Base-by-base conservation (phyloP, 208 protist genomes). In the Blechomonas ayalai region DNA sequence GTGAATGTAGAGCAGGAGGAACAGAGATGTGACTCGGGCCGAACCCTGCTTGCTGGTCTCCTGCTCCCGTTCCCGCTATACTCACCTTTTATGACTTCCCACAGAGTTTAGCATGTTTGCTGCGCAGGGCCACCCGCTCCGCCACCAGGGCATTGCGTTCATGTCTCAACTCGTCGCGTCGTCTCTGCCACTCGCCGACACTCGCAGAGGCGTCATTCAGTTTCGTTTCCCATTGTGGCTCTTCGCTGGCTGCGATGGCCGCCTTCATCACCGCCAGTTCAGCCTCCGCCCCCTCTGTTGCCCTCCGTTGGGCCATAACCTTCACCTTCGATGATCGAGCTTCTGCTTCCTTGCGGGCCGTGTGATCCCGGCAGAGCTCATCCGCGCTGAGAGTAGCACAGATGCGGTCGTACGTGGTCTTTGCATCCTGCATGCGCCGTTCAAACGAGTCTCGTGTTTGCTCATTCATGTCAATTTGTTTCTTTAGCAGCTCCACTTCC, bases 261-360 rank as follows among this genome's bases (percentile, higher is more conserved):
- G 39, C 46, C 52, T 73, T 47, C 72, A 84, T 84, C 32, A 56
- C 47, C 18, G 40, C 51, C 4, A 73, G 46, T 38, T 63, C 51
- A 29, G 54, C 20, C n/a, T 33, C 51, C 0, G 46, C 40, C 8
- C 29, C 58, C 19, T 60, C 51, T 3, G 46, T 33, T 20, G 55
- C 44, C 13, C 49, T 29, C 49, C 61, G 47, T 26, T 49, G 43
- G 8, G 3, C 46, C 6, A 58, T 46, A 15, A 75, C 22, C 27
- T 42, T 29, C 12, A 33, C 27, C 35, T 58, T 48, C 19, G 35
- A 45, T 8, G 24, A 39, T 9, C 18, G 43, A 19, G 42, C 29
- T 26, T 73, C 55, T 31, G 50, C 27, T 25, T 49, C 38, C 2
- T 58, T 26, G 25, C 43, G 47, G 13, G 52, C 52, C n/a, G 23